A percentile compares a stretch with the other conserved stretches of the same genome.
Conservation (phyloP, 257 asterid species). For the Agastache rugosa region DNA sequence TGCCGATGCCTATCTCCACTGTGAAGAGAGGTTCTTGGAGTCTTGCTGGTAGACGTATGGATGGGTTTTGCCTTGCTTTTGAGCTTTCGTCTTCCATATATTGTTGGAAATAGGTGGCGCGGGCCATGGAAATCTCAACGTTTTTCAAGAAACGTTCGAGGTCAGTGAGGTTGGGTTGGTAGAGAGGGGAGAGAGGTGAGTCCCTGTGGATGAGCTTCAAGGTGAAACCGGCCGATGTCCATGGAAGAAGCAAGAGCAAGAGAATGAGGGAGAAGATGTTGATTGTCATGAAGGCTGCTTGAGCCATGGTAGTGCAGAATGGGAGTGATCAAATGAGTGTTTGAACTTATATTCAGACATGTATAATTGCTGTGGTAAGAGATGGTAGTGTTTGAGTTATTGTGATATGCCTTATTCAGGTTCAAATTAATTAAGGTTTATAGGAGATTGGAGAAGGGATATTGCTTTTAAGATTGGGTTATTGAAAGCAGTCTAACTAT, state of each 20-base stretch:
- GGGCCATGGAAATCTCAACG: slow-evolving; percentile 25
- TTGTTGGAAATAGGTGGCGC: slow-evolving; percentile 32
- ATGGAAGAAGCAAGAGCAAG: slow-evolving; percentile 21
- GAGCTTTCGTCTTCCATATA: background rate
- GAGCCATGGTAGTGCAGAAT: slow-evolving; percentile 28
- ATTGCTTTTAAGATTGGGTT: background rate
- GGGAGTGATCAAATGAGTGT: background rate
- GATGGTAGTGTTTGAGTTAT: slow-evolving; percentile 32
- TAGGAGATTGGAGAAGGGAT: background rate
- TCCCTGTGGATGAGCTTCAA: slow-evolving; percentile 46
- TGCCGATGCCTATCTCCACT: slow-evolving; percentile 42
- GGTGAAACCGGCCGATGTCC: slow-evolving; percentile 25
- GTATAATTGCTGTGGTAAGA: background rate
- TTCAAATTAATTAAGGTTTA: background rate
- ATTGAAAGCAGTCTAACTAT: too few species aligned
- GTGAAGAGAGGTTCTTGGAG: slow-evolving; percentile 30
- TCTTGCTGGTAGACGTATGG: slow-evolving; percentile 30
- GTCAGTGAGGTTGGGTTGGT: slow-evolving; percentile 42
- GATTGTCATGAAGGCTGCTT: slow-evolving; percentile 3
- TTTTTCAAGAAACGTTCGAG: slow-evolving; percentile 35
- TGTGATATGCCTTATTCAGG: slow-evolving; percentile 9
- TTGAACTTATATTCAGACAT: background rate
- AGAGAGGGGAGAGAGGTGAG: slow-evolving; percentile 44
- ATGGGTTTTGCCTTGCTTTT: background rate
- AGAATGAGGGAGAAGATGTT: slow-evolving; percentile 15